Percentiles rank a stretch among this genome's conserved stretches.
phyloP scores from a whole-genome alignment of 2,329 filamentous ascomycete genomes.

The Cladosporium sp. region DNA sequence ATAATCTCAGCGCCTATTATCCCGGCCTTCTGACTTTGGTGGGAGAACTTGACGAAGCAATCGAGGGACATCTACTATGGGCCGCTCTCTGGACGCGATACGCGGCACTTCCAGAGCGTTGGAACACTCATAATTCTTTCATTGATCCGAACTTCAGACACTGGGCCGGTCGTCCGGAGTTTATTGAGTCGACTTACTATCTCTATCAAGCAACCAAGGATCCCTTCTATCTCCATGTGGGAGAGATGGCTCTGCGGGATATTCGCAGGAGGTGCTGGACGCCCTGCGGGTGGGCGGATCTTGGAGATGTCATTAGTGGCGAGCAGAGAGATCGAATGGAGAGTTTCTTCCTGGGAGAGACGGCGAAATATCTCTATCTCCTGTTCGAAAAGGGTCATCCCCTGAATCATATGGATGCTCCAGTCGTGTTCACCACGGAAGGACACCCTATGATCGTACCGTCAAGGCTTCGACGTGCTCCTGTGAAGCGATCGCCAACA shows the following conservation, averaged over 20 bases:
- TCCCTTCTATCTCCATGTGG: conserved; percentile 92
- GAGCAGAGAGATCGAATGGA: conserved; percentile 95
- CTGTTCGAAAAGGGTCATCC: conserved; percentile 83
- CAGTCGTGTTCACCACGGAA: conserved; percentile 93
- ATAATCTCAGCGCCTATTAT: conserved; percentile 93
- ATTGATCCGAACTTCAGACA: conserved; percentile 84
- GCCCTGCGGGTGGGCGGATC: conserved; percentile 85
- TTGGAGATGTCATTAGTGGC: conserved; percentile 58
- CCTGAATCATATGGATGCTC: conserved; percentile 77
- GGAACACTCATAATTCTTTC: conserved; percentile 62
- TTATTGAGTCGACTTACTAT: conserved; percentile 94
- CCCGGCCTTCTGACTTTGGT: conserved; percentile 81
- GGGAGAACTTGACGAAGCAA: conserved; percentile 85
- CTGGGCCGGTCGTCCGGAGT: conserved; percentile 95
- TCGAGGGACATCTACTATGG: conserved; percentile 83
- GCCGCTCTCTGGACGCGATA: conserved; percentile 94
- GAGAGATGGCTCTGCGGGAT: conserved; percentile 89
- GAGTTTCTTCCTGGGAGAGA: conserved; percentile 96
- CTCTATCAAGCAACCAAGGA: conserved; percentile 91
- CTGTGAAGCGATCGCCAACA: background rate
- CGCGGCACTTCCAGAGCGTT: conserved; percentile 87
- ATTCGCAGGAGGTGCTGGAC: conserved; percentile 86
- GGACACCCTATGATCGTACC: conserved; percentile 82
- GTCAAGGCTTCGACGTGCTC: conserved; percentile 5
- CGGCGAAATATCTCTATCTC: conserved; percentile 90